A percentile compares a stretch with the other conserved stretches of the same genome.
Conservation (phyloP, 257 asterid genomes). For the Coffea eugenioides region DNA sequence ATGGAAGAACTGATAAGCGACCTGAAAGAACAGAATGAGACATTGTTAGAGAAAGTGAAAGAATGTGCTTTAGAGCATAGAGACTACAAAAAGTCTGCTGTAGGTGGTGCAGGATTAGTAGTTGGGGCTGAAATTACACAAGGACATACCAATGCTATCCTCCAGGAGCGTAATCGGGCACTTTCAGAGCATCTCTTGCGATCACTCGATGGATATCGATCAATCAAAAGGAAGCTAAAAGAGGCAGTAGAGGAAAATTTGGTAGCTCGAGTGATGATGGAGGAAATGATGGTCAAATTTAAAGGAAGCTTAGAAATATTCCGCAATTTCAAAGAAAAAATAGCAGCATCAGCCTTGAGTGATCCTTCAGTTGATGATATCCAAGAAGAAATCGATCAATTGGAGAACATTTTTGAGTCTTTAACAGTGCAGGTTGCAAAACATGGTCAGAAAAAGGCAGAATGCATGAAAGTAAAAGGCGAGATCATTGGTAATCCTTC, state of each 20-base stretch:
- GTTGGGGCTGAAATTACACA: conserved; percentile 22
- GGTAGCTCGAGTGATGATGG: conserved; percentile 33
- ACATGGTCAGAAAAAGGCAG: conserved; percentile 37
- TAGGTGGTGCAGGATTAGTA: not conserved
- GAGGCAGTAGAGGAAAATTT: conserved; percentile 44
- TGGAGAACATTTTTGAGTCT: conserved; percentile 50
- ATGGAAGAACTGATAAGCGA: conserved; percentile 55
- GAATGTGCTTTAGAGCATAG: conserved; percentile 34
- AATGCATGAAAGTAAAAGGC: conserved; percentile 33
- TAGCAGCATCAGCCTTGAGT: conserved; percentile 1
- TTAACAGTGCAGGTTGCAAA: conserved; percentile 35
- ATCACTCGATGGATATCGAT: conserved; percentile 49
- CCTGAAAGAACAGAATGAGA: conserved; percentile 47
- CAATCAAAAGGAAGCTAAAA: conserved; percentile 57
- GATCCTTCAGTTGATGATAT: conserved; percentile 20
- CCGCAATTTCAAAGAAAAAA: conserved; percentile 37
- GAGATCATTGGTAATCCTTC: conserved; percentile 30
- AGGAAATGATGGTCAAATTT: conserved; percentile 47
- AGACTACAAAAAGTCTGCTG: conserved; percentile 11
- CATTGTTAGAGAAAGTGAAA: conserved; percentile 42
- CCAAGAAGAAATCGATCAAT: conserved; percentile 38
- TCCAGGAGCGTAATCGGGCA: conserved; percentile 46
- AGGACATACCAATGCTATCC: conserved; percentile 21
- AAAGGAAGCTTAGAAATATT: conserved; percentile 40
- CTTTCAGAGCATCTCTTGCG: conserved; percentile 46